These are phyloP conservation scores for Lathyrus aphaca DNA, from an alignment of 306 rosid species.

Conservation along the genomic window DNA sequence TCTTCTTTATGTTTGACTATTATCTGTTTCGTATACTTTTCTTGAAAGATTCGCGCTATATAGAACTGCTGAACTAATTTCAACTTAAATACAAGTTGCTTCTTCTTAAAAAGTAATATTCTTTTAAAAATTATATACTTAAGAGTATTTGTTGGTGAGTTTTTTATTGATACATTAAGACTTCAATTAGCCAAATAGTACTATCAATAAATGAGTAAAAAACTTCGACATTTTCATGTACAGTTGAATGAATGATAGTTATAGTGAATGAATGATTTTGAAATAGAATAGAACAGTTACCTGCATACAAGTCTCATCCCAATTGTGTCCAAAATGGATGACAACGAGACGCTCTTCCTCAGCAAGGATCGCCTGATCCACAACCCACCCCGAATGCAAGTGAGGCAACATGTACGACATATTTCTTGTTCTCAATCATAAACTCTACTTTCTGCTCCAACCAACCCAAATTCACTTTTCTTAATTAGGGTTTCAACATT, in stretches of 20 bases:
- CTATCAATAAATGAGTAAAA: background rate
- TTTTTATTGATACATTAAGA: background rate
- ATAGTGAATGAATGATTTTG: background rate
- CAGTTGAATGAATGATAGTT: conserved; percentile 1
- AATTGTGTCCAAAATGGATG: conserved; percentile 81
- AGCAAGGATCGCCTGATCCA: conserved; percentile 86
- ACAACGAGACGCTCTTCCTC: conserved; percentile 88
- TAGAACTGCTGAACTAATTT: conserved; percentile 2
- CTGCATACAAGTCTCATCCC: conserved; percentile 97
- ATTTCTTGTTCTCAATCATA: background rate
- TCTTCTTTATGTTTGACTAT: background rate
- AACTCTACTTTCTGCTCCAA: background rate
- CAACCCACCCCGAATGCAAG: conserved; percentile 91
- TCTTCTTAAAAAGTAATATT: background rate
- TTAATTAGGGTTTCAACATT: conserved; percentile 4
- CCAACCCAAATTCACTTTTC: conserved; percentile 1
- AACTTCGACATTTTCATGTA: background rate
- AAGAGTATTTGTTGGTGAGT: background rate
- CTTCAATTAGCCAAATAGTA: background rate
- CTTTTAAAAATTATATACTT: background rate
- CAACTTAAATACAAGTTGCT: background rate
- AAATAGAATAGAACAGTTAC: conserved; percentile 32
- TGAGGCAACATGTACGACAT: conserved; percentile 91
- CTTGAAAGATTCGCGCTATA: background rate
- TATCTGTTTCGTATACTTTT: background rate